A percentile compares a stretch with the other conserved stretches of the same genome.
phyloP scores from a whole-genome alignment of 2,329 filamentous ascomycete genomes.

The Knoxdaviesia proteae region DNA sequence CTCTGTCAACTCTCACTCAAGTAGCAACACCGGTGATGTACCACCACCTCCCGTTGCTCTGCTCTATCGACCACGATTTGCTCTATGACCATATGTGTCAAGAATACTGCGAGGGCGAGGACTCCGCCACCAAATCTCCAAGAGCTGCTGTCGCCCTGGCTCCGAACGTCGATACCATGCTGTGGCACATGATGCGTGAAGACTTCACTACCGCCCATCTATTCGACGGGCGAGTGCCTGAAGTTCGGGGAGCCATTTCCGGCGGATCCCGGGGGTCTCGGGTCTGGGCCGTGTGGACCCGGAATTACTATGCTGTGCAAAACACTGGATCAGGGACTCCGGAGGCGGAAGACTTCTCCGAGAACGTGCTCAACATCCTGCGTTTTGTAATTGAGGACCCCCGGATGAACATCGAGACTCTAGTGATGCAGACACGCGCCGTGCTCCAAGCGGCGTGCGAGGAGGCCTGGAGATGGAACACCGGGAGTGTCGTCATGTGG shows the following conservation, averaged over 20 bases:
- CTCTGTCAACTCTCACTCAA: no score
- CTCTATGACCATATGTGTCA: no score
- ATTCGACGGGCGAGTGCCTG: conserved; percentile 27
- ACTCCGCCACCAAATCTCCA: conserved; percentile 7
- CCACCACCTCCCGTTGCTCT: no score
- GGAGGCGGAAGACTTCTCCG: conserved; percentile 26
- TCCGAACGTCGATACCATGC: conserved; percentile 45
- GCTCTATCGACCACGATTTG: no score
- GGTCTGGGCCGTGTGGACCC: conserved; percentile 56
- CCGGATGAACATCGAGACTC: conserved; percentile 3
- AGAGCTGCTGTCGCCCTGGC: conserved; percentile 18
- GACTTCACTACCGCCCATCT: conserved; percentile 52
- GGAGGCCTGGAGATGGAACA: conserved; percentile 52
- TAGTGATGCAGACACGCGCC: conserved; percentile 14
- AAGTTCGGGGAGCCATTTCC: conserved; percentile 50
- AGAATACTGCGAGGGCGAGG: no score
- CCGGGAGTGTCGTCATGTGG: conserved; percentile 59
- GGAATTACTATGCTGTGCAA: conserved; percentile 30
- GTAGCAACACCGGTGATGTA: no score
- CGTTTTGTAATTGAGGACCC: conserved; percentile 45
- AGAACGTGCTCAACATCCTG: conserved; percentile 50
- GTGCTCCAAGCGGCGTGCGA: conserved; percentile 46
- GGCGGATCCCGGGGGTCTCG: conserved; percentile 16
- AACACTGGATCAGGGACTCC: neutral
- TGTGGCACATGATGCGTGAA: conserved; percentile 67